Evolutionary conservation across 176 grass and related monocot species (phyloP), one percentile per base, ranked within the genome.

Genomic region (Zoysia japonica): DNA sequence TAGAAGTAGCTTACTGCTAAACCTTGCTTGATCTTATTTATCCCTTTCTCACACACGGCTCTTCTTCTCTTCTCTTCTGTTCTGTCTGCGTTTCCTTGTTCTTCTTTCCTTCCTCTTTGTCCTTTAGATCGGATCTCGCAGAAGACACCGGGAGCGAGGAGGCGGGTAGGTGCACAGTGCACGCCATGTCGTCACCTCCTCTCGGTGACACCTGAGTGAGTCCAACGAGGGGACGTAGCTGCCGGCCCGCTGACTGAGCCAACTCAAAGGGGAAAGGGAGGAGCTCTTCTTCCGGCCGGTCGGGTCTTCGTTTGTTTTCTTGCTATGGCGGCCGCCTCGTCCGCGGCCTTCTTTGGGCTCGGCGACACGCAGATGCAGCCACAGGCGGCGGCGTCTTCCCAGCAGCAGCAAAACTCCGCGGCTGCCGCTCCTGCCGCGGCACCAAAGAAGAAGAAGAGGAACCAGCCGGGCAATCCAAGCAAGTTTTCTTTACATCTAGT

Each of bases 381-480:
- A 47, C 84, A 35, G 13, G 69, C 0, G 19, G 81, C 42, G 8
- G 69, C 59, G 38, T 57, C 78, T 3, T 55, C 64, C 7, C 20
- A 17, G 13, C 74, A 61, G 44, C 83, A 59, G 37, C 28, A 72
- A 12, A 76, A 55, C 66, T 78, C 81, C 17, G 19, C 81, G 2
- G 61, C 89, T 1, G 67, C 28, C 28, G 28, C 85, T 15, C 57
- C 89, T 13, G 46, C 76, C 54, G n/a, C 83, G 15, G 74, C 89
- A 52, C 46, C 85, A 68, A 79, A 82, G 35, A 98, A 98, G 90
- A 98, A 98, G 83, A 98, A 91, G 81, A 83, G 95, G 73, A 94
- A 98, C 78, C 92, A 92, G 68, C 95, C 95, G 2, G 92, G 95
- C 69, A 92, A 94, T 78, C 92, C 95, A 90, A 92, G 94, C 78